phyloP scores from a whole-genome alignment of 2,329 filamentous ascomycete species.

The Trichoderma atrobrunneum region DNA sequence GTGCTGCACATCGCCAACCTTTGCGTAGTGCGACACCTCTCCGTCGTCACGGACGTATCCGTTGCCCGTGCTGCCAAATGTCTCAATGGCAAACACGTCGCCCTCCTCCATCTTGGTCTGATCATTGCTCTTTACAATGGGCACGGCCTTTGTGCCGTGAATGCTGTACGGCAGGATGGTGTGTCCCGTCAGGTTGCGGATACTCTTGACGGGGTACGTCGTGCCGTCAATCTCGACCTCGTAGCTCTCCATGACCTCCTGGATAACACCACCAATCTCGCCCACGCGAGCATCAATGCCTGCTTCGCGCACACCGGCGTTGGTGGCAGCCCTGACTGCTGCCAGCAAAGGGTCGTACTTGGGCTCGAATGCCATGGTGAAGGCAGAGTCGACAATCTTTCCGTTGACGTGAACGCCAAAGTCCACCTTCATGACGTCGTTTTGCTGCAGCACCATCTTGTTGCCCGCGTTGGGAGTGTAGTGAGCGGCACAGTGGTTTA shows the following conservation, averaged over 20 bases:
- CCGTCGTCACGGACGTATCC: constrained; percentile 85
- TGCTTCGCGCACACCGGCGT: constrained; percentile 79
- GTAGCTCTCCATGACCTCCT: constrained; percentile 92
- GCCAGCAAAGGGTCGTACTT: constrained; percentile 71
- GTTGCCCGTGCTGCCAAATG: constrained; percentile 89
- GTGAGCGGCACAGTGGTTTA: constrained; percentile 84
- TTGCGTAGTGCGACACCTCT: constrained; percentile 87
- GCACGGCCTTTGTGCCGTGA: constrained; percentile 89
- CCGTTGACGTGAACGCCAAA: constrained; percentile 80
- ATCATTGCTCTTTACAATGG: constrained; percentile 85
- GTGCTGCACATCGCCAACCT: constrained; percentile 68
- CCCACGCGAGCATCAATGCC: constrained; percentile 88
- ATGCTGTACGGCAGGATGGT: constrained; percentile 87
- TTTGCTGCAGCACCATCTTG: constrained; percentile 67
- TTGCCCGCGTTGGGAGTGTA: constrained; percentile 86
- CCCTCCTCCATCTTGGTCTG: constrained; percentile 97
- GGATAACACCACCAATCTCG: constrained; percentile 79
- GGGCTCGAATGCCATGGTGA: constrained; percentile 73
- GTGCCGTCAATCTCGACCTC: constrained; percentile 80
- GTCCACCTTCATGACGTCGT: constrained; percentile 80
- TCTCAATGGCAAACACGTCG: constrained; percentile 93
- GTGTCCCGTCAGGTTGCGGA: constrained; percentile 85
- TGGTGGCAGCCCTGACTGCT: constrained; percentile 72
- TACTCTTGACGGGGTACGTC: constrained; percentile 77
- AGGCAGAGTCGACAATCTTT: constrained; percentile 77